A percentile compares a stretch with the other conserved stretches of the same genome.
Conservation (phyloP, 2,329 filamentous ascomycete genomes). For the Alternaria atra region DNA sequence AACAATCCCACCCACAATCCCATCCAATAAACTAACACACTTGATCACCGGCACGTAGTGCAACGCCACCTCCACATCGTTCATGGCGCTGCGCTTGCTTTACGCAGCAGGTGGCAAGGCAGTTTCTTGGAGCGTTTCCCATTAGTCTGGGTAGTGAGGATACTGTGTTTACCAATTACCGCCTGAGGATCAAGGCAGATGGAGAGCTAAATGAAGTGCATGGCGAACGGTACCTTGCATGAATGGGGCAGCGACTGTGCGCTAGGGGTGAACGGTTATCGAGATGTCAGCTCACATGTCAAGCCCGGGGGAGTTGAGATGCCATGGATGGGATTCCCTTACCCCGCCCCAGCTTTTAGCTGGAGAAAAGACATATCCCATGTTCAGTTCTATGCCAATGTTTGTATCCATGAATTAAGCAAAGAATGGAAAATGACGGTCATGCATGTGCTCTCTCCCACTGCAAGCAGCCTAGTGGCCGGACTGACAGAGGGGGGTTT, state of each 20-base stretch:
- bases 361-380: too few relatives aligned
- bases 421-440: too few relatives aligned
- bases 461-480: conserved; percentile 21
- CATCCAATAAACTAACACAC: neutral
- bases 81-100: neutral
- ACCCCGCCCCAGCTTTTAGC: neutral
- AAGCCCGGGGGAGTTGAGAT: conserved; percentile 23
- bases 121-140: neutral
- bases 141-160: neutral
- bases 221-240: conserved; percentile 36
- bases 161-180: neutral
- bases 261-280: conserved; percentile 27
- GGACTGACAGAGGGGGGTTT: neutral
- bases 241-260: conserved; percentile 11
- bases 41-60: neutral
- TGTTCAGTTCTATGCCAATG: too few relatives aligned
- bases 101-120: neutral
- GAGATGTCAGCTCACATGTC: conserved; percentile 21
- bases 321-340: neutral
- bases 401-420: neutral
- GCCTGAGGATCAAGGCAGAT: neutral
- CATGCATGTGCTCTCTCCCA: conserved; percentile 1
- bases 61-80: neutral
- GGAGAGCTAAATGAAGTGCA: conserved; percentile 12
- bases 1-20: conserved; percentile 2